phyloP scores from a whole-genome alignment of 1,284 basidiomycete genomes.

The Sanghuangporus weigelae region DNA sequence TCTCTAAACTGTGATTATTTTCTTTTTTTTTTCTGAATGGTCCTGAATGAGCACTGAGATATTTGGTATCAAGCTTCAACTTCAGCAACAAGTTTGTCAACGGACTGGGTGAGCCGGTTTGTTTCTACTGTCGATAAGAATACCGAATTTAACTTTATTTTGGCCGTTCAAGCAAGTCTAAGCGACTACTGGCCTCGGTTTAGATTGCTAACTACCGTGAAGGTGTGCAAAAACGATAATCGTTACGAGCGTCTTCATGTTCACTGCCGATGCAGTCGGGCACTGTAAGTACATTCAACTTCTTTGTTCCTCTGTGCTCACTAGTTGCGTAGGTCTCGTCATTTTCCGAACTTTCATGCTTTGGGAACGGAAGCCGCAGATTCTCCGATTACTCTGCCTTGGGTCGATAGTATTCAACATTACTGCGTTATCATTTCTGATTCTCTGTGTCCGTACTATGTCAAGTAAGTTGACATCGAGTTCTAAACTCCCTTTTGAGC shows the following conservation, averaged over 20 bases:
- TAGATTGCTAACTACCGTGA: not conserved
- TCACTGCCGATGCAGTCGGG: not conserved
- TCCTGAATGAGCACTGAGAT: not conserved
- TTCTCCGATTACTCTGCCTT: not conserved
- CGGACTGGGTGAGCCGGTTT: not conserved
- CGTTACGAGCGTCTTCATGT: not conserved
- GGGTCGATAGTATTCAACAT: not conserved
- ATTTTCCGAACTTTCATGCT: slow-evolving; percentile 8
- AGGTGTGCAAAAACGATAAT: not conserved
- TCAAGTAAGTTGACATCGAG: not conserved
- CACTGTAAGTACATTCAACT: not conserved
- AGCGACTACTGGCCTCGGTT: not conserved
- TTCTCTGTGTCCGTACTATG: not conserved
- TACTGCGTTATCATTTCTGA: not conserved
- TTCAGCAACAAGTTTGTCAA: not conserved
- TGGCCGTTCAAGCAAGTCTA: not conserved
- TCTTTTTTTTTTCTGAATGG: not conserved
- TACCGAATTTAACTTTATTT: not conserved
- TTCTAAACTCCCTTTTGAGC: not conserved
- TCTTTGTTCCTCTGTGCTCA: not conserved
- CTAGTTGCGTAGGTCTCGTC: not conserved
- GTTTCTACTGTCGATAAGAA: not conserved
- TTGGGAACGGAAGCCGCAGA: not conserved
- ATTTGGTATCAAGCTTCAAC: not conserved
- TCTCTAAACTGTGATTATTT: not conserved